Conservation (phyloP, 2,329 filamentous ascomycete genomes). For the Dactylellina haptotyla region DNA sequence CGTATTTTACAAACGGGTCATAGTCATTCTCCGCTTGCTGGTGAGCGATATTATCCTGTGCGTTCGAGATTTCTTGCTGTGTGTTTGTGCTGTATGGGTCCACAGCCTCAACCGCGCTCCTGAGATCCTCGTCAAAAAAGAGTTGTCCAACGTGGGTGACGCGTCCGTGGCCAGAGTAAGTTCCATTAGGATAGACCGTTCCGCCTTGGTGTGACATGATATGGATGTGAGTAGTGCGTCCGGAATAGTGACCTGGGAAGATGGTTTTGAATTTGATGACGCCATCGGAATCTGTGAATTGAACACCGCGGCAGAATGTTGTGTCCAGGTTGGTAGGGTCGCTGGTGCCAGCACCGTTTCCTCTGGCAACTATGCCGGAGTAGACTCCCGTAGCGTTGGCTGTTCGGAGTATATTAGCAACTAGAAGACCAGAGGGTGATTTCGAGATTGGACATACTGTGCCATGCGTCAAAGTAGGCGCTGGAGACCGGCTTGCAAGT, state of each 20-base stretch:
- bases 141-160: conserved; percentile 72
- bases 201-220: conserved; percentile 64
- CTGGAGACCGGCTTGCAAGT: conserved; percentile 67
- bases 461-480: conserved; percentile 68
- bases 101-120: conserved; percentile 65
- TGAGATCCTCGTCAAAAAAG: conserved; percentile 72
- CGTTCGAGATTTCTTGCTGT: conserved; percentile 65
- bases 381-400: conserved; percentile 65
- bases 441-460: conserved; percentile 60
- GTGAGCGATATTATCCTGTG: conserved; percentile 66
- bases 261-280: conserved; percentile 63
- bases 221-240: conserved; percentile 66
- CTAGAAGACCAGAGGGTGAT: conserved; percentile 54
- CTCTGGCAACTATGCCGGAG: conserved; percentile 63
- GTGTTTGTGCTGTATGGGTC: conserved; percentile 66
- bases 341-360: conserved; percentile 63
- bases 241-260: conserved; percentile 65
- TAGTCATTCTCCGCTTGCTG: conserved; percentile 66
- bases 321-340: conserved; percentile 59
- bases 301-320: conserved; percentile 63
- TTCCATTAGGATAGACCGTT: conserved; percentile 62
- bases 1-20: conserved; percentile 70
- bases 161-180: conserved; percentile 65
- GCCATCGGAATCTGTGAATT: conserved; percentile 62
- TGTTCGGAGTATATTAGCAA: conserved; percentile 57